Evolutionary conservation across 2,329 filamentous ascomycete species (phyloP), one percentile per base, ranked within the genome.

Genomic region (Colletotrichum sp.): DNA sequence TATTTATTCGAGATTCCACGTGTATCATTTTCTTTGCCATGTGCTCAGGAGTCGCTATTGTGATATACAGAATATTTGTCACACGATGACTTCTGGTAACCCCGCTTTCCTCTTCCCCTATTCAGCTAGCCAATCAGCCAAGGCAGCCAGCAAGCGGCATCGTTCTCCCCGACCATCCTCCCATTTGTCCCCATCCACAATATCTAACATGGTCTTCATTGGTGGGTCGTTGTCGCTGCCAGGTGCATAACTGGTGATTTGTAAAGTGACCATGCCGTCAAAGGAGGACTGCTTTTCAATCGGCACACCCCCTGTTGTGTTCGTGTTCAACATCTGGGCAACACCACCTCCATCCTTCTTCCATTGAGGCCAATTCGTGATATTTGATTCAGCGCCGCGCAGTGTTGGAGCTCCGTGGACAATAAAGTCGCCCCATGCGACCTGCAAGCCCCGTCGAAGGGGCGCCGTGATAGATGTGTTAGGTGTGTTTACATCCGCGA

Each of bases 211-310:
- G 12, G 60, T 34, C 44, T 60, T n/a, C 26, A 75, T 21, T 10
- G 72, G 72, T n/a, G 36, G n/a, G 6, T 13, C 28, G 0, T 9
- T 30, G 5, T n/a, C 44, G 6, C 12, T 69, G 5, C 68, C 68
- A 9, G 72, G 68, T 6, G 44, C 4, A 26, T 65, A 65, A 49
- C 68, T 66, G 5, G 72, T 75, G 21, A 75, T 75, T 4, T 75
- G 44, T 49, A 75, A 60, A 15, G 10, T 65, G 3, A 75, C 68
- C 72, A 75, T 75, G n/a, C 72, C 72, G 32, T 75, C 72, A 36
- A 71, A 75, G 3, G 68, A 36, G 10, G 67, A 28, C 7, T 15
- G 10, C 8, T 60, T 65, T 18, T 71, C 67, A 18, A 36, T 18
- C 24, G 34, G 59, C 21, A 71, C 68, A 7, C 72, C 72, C 2